Conservation (phyloP, 345 rosid species). For the Gossypium longicalyx region DNA sequence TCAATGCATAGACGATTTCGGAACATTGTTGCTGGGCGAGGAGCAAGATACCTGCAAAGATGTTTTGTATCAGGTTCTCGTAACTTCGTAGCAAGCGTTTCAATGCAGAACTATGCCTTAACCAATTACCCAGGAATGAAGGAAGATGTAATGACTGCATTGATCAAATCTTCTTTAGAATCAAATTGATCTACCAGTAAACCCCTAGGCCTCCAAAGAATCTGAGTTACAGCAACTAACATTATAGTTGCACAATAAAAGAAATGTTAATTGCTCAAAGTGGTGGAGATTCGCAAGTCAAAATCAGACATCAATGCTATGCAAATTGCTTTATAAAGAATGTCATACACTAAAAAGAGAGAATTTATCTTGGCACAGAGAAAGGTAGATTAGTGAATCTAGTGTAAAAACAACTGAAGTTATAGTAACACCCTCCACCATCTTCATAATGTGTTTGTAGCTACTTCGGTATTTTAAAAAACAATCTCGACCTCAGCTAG, state of each 20-base stretch:
- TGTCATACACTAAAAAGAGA: not conserved
- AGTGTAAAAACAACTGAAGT: not conserved
- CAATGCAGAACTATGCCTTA: conserved; percentile 5
- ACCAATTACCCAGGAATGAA: conserved; percentile 80
- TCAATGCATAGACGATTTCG: conserved; percentile 84
- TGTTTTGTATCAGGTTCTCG: conserved; percentile 10
- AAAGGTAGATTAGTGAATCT: not conserved
- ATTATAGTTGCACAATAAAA: conserved; percentile 11
- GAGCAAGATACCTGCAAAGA: conserved; percentile 80
- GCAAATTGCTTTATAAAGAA: not conserved
- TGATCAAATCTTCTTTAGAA: conserved; percentile 83
- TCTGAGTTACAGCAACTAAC: conserved; percentile 94
- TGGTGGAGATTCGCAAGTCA: not conserved
- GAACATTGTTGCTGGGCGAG: conserved; percentile 81
- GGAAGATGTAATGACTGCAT: conserved; percentile 85
- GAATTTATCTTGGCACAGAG: not conserved
- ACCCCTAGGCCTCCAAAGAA: conserved; percentile 86
- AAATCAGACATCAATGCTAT: not conserved
- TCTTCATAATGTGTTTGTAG: not conserved
- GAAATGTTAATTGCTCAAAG: conserved; percentile 10
- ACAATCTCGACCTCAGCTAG: not conserved
- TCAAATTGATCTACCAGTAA: conserved; percentile 91
- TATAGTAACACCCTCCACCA: not conserved
- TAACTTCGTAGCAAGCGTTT: conserved; percentile 13
- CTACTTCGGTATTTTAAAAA: not conserved